Evolutionary conservation across 2,329 filamentous ascomycete genomes (phyloP).

Genomic region (Fusarium illudens): DNA sequence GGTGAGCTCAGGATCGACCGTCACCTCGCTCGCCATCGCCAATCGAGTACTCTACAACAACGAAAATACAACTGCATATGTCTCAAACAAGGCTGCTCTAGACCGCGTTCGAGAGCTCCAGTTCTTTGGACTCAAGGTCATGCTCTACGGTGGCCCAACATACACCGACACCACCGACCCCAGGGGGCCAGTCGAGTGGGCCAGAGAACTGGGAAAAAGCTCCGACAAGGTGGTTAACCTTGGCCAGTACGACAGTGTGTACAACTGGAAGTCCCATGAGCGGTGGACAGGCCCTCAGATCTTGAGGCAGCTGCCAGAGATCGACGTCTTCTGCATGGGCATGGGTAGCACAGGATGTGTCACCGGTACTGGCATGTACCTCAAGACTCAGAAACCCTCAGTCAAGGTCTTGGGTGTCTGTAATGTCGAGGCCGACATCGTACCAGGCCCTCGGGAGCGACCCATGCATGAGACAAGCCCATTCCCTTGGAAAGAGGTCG

Average conservation of each 20-base stretch:
- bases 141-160: background rate
- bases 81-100: background rate
- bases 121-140: background rate
- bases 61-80: background rate
- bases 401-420: background rate
- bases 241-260: background rate
- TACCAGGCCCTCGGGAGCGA: background rate
- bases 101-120: background rate
- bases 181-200: background rate
- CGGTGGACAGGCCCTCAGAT: background rate
- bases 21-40: background rate
- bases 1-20: background rate
- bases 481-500: background rate
- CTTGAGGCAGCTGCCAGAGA: background rate
- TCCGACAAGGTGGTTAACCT: background rate
- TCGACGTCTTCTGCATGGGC: conserved; percentile 1
- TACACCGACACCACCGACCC: conserved; percentile 1
- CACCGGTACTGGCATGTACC: conserved; percentile 1
- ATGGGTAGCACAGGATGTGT: conserved; percentile 1
- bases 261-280: background rate
- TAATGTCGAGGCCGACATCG: background rate
- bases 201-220: background rate
- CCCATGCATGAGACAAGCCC: conserved; percentile 1
- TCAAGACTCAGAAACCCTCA: background rate
- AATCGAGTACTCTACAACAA: background rate